A percentile compares a stretch with the other conserved stretches of the same genome.
phyloP scores from a whole-genome alignment of 805 yeast species.

The Lipomyces spencermartinsiae region DNA sequence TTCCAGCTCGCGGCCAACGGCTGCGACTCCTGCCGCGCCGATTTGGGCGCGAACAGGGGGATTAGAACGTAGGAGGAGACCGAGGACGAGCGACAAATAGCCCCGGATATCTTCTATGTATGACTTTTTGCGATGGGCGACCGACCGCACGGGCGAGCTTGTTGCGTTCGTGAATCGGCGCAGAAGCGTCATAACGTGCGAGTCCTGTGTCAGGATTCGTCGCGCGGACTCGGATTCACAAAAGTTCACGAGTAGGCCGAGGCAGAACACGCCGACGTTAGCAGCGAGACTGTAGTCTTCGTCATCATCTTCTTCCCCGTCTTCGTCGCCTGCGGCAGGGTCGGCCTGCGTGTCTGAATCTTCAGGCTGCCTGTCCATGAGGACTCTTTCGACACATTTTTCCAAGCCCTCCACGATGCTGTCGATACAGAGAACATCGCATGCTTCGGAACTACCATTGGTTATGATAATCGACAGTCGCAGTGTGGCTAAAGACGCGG shows the following conservation, averaged over 20 bases:
- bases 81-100: conserved; percentile 24
- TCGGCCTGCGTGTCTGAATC: conserved; percentile 9
- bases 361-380: not conserved
- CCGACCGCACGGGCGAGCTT: not conserved
- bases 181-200: not conserved
- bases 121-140: not conserved
- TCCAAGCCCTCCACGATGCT: not conserved
- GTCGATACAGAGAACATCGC: conserved; percentile 10
- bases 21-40: conserved; percentile 10
- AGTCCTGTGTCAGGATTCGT: not conserved
- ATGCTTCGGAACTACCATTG: conserved; percentile 10
- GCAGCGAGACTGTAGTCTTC: conserved; percentile 22
- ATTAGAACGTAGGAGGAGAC: conserved; percentile 3
- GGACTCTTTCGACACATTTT: conserved; percentile 5
- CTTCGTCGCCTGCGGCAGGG: not conserved
- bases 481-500: conserved; percentile 16
- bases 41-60: not conserved
- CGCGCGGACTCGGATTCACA: conserved; percentile 24
- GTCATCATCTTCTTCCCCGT: not conserved
- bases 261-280: conserved; percentile 28
- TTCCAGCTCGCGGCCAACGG: conserved; percentile 18
- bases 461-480: conserved; percentile 24
- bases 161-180: not conserved
- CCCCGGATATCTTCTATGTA: conserved; percentile 25
- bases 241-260: conserved; percentile 30